phyloP scores from a whole-genome alignment of 2,329 filamentous ascomycete species.

The Bipolaris zeicola region DNA sequence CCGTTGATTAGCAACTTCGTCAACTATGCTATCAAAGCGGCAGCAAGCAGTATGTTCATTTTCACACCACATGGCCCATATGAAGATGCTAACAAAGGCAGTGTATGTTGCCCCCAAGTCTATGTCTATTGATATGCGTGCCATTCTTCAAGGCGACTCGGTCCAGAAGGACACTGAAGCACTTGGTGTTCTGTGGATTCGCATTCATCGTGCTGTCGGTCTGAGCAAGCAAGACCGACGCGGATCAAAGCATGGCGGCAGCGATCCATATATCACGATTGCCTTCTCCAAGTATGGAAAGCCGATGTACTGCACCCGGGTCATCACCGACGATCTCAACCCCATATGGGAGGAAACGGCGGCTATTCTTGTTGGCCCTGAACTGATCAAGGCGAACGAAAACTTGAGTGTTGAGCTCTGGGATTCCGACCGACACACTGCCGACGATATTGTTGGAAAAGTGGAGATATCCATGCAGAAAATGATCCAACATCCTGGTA shows the following conservation, averaged over 20 bases:
- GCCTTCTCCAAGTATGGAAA: constrained; percentile 97
- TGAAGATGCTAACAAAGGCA: constrained; percentile 39
- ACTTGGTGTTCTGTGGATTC: constrained; percentile 87
- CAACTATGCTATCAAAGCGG: constrained; percentile 89
- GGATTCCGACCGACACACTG: constrained; percentile 91
- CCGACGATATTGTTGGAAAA: constrained; percentile 94
- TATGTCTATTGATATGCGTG: constrained; percentile 87
- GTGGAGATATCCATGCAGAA: constrained; percentile 93
- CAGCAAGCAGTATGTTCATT: constrained; percentile 61
- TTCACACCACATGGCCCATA: too few relatives aligned
- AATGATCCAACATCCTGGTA: constrained; percentile 90
- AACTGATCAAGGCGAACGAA: constrained; percentile 91
- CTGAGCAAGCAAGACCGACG: constrained; percentile 90
- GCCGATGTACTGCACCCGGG: constrained; percentile 95
- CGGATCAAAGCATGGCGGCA: constrained; percentile 83
- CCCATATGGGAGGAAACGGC: constrained; percentile 90
- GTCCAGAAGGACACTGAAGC: constrained; percentile 89
- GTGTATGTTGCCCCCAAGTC: constrained; percentile 94
- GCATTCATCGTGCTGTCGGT: constrained; percentile 84
- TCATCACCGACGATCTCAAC: constrained; percentile 93
- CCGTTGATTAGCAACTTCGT: constrained; percentile 96
- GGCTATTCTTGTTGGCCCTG: constrained; percentile 82
- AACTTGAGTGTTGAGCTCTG: constrained; percentile 92
- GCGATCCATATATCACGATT: constrained; percentile 93
- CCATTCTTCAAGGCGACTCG: constrained; percentile 88